Evolutionary conservation across 2,329 filamentous ascomycete genomes (phyloP), one percentile per base, ranked within the genome.

Genomic region (Fusarium annulatum): DNA sequence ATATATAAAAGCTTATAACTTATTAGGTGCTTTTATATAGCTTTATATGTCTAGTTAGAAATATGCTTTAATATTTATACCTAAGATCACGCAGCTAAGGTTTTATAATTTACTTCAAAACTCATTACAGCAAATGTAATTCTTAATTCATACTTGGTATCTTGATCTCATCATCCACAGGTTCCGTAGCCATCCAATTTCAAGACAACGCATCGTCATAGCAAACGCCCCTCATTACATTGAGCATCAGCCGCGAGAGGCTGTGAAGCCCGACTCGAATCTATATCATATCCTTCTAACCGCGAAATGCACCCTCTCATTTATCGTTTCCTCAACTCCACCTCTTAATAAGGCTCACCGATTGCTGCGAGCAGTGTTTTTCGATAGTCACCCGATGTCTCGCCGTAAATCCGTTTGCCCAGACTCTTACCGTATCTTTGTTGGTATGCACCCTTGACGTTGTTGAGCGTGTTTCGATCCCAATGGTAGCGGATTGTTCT

Each of bases 381-480:
- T 83, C 93, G 87, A 77, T 96, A 97, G 82, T 97, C 92, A 9
- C 95, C 94, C 69, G 92, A 94, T 9, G 94, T 97, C 86, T 98
- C 96, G 5, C 92, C 90, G 79, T 89, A 89, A 78, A 98, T 93
- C 53, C 94, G 87, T 63, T 86, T 86, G 16, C 88, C 86, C 63
- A 98, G 83, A 71, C 91, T 91, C 77, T 85, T 90, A 75, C 89
- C 87, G 82, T 92, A 97, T 52, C 88, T 88, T 77, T 92, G 89
- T 78, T 91, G 86, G 82, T 95, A 98, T 15, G 93, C 94, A 1
- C 86, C 88, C 83, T 94, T 95, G 64, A 97, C 92, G 74, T 94
- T 92, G 57, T 90, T 89, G 86, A 97, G 87, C 75, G 93, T 90
- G 61, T 86, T 87, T 42, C 87, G 87, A 79, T 97, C 90, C 96